Conservation (phyloP, 352 stramenopile species). For the Phytophthora crassamura region DNA sequence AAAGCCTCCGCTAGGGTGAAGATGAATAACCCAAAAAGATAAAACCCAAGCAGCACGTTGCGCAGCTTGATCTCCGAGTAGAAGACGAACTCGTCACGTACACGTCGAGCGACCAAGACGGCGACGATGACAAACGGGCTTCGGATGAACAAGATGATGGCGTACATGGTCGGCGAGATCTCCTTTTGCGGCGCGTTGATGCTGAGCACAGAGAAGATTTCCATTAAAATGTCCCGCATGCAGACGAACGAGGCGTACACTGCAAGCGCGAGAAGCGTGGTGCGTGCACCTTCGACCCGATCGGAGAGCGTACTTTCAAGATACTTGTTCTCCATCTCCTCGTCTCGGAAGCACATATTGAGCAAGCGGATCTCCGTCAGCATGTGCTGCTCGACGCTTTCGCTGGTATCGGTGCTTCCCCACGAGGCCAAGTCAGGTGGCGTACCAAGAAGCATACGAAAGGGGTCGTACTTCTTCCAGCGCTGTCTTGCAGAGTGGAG, state of each 20-base stretch:
- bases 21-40: constrained; percentile 59
- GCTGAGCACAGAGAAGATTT: constrained; percentile 50
- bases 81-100: constrained; percentile 56
- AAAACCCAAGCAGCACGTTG: constrained; percentile 67
- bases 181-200: constrained; percentile 19
- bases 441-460: constrained; percentile 62
- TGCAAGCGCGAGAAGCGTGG: constrained; percentile 59
- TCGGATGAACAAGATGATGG: constrained; percentile 46
- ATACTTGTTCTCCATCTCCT: constrained; percentile 80
- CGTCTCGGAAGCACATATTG: constrained; percentile 71
- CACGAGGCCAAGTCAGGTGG: constrained; percentile 48
- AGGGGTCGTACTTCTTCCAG: constrained; percentile 67
- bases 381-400: constrained; percentile 69
- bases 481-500: constrained; percentile 56
- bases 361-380: constrained; percentile 62
- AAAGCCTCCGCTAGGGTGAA: constrained; percentile 57
- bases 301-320: constrained; percentile 66
- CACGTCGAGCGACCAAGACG: constrained; percentile 49
- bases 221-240: constrained; percentile 64
- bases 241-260: constrained; percentile 72
- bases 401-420: constrained; percentile 43
- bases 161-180: constrained; percentile 37
- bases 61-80: constrained; percentile 70
- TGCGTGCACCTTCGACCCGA: constrained; percentile 69
- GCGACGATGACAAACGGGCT: constrained; percentile 35